Conservation (phyloP, 805 yeast genomes). For the Myxozyma monticola region DNA sequence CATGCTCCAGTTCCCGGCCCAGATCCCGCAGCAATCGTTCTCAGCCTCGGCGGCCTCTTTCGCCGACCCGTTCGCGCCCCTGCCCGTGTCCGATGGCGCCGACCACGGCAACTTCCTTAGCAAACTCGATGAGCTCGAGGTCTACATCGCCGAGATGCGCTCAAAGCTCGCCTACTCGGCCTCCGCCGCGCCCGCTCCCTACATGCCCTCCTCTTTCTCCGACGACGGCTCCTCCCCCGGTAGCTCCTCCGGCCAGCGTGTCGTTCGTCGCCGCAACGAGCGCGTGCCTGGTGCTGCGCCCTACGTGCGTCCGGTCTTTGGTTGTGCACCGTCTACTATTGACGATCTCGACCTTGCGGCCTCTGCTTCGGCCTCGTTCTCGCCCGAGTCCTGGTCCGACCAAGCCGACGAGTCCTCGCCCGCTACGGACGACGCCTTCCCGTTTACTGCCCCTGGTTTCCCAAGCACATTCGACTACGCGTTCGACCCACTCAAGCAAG, state of each 20-base stretch:
- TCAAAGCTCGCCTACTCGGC: constrained; percentile 10
- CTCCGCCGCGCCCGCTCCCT: background rate
- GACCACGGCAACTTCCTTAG: constrained; percentile 22
- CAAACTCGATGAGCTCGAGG: constrained; percentile 29
- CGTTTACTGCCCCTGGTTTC: background rate
- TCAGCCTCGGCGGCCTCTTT: background rate
- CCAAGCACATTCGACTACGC: too few species aligned
- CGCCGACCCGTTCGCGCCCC: constrained; percentile 1
- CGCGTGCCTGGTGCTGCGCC: constrained; percentile 19
- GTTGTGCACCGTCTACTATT: background rate
- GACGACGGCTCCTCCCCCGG: background rate
- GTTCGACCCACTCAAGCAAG: too few species aligned
- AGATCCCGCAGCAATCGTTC: background rate
- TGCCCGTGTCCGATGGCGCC: constrained; percentile 5
- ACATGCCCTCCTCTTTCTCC: background rate
- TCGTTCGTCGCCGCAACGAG: constrained; percentile 28
- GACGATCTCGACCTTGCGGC: background rate
- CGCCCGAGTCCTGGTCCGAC: constrained; percentile 11
- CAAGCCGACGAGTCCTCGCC: background rate
- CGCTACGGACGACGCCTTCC: background rate
- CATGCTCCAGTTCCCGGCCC: constrained; percentile 19
- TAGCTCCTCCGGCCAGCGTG: constrained; percentile 7
- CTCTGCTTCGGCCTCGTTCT: constrained; percentile 5
- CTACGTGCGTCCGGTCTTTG: constrained; percentile 7
- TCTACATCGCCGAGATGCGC: constrained; percentile 29